These are phyloP conservation scores for Clarireedia homoeocarpa DNA, from an alignment of 2,329 filamentous ascomycete genomes.

Conservation along the genomic window DNA sequence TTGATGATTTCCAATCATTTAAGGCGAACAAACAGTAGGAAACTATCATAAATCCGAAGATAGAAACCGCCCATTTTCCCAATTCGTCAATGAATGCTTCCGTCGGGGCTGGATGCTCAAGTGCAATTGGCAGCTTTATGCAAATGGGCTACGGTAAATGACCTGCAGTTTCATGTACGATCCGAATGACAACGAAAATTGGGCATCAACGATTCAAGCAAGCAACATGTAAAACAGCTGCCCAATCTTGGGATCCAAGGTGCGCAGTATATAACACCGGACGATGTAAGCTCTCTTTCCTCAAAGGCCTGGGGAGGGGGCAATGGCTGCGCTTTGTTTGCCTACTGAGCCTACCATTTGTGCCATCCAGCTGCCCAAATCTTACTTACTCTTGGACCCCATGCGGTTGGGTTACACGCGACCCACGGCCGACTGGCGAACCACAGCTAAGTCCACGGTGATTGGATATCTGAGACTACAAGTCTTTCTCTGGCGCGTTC, in stretches of 20 bases:
- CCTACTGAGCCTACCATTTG: too few species aligned
- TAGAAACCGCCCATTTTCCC: background rate
- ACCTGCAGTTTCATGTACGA: slow-evolving; percentile 4
- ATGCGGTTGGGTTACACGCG: background rate
- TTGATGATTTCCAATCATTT: background rate
- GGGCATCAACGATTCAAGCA: background rate
- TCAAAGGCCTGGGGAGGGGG: too few species aligned
- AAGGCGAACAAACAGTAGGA: background rate
- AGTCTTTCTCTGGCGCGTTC: background rate
- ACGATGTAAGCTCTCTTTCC: background rate
- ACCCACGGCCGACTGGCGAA: background rate
- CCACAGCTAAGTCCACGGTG: background rate
- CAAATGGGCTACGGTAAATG: background rate
- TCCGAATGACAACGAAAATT: background rate
- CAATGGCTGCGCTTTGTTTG: too few species aligned
- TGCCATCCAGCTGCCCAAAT: background rate
- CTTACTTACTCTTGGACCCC: background rate
- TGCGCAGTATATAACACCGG: too few species aligned
- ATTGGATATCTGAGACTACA: background rate
- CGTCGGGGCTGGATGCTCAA: background rate
- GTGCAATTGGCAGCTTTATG: background rate
- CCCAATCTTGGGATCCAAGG: background rate
- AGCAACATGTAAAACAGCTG: background rate
- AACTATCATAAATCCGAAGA: background rate
- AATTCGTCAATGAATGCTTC: background rate